A percentile compares a stretch with the other conserved stretches of the same genome.
phyloP scores from a whole-genome alignment of 495 filamentous ascomycete genomes.

The Paragyromitra xinjiangensis region DNA sequence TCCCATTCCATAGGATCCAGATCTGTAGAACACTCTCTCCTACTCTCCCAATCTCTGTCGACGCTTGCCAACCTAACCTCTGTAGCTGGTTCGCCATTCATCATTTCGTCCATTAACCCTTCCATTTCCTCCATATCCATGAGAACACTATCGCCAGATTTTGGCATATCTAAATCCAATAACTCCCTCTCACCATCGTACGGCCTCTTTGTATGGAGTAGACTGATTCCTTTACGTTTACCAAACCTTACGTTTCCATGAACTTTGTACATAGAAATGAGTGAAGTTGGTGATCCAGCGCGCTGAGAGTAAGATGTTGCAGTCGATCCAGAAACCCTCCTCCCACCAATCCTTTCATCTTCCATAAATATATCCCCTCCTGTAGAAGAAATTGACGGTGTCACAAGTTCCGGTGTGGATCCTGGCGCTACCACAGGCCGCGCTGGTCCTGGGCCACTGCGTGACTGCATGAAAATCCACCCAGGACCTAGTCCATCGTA shows the following conservation, averaged over 20 bases:
- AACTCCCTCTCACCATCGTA: slow-evolving; percentile 24
- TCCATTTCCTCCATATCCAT: slow-evolving; percentile 27
- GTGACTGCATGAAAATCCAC: slow-evolving; percentile 7
- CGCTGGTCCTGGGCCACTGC: not conserved
- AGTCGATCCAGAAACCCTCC: slow-evolving; percentile 2
- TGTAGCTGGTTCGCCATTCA: not conserved
- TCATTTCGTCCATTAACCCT: slow-evolving; percentile 23
- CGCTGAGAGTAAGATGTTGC: slow-evolving; percentile 33
- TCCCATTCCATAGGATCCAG: not conserved
- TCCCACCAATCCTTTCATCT: not conserved
- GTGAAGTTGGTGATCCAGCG: slow-evolving; percentile 23
- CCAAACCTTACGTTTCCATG: not conserved
- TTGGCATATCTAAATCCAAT: slow-evolving; percentile 18
- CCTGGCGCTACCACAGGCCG: not conserved
- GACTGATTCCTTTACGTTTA: slow-evolving; percentile 20
- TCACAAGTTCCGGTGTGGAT: not conserved
- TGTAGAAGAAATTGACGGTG: not conserved
- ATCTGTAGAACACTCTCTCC: no score
- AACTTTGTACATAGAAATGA: slow-evolving; percentile 31
- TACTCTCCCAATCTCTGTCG: slow-evolving; percentile 10
- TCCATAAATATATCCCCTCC: not conserved
- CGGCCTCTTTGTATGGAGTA: slow-evolving; percentile 21
- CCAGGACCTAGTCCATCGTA: not conserved
- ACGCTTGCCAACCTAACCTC: slow-evolving; percentile 26
- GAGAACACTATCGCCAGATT: not conserved